A percentile compares a stretch with the other conserved stretches of the same genome.
phyloP scores from a whole-genome alignment of 352 stramenopile genomes.

The Phytophthora syringae region DNA sequence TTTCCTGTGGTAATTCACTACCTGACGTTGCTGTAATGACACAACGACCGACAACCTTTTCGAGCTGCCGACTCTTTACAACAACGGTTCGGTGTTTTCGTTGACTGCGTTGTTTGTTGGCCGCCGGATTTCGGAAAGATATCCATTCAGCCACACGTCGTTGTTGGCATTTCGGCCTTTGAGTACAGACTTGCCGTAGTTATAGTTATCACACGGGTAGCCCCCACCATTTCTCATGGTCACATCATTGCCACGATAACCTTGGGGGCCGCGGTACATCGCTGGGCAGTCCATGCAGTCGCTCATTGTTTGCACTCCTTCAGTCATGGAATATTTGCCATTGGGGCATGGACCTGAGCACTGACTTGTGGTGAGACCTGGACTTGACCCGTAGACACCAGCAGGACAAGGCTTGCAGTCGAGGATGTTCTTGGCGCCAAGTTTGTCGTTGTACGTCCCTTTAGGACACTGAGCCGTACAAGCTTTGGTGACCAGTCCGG shows the following conservation, averaged over 20 bases:
- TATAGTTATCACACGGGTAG: slow-evolving; percentile 67
- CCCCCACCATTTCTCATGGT: slow-evolving; percentile 46
- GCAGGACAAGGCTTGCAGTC: slow-evolving; percentile 73
- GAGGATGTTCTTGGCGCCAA: slow-evolving; percentile 61
- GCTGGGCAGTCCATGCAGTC: slow-evolving; percentile 67
- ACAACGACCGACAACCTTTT: no score
- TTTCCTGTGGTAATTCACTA: no score
- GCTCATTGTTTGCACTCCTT: slow-evolving; percentile 58
- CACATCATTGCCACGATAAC: slow-evolving; percentile 61
- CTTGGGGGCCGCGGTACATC: slow-evolving; percentile 66
- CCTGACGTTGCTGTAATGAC: no score
- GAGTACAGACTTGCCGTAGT: slow-evolving; percentile 52
- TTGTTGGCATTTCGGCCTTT: slow-evolving; percentile 47
- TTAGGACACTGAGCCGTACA: slow-evolving; percentile 79
- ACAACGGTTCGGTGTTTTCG: slow-evolving; percentile 38
- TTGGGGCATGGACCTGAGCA: slow-evolving; percentile 71
- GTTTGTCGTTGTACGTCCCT: slow-evolving; percentile 70
- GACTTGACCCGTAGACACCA: slow-evolving; percentile 62
- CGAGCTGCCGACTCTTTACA: slow-evolving; percentile 1
- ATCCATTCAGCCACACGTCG: slow-evolving; percentile 39
- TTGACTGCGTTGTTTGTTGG: slow-evolving; percentile 37
- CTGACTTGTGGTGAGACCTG: slow-evolving; percentile 58
- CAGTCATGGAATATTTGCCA: slow-evolving; percentile 72
- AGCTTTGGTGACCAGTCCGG: slow-evolving; percentile 60
- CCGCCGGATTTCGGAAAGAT: slow-evolving; percentile 25